A percentile compares a stretch with the other conserved stretches of the same genome.
Evolutionary conservation across 2,329 filamentous ascomycete species (phyloP).

Genomic region (Cercospora brassicicola): DNA sequence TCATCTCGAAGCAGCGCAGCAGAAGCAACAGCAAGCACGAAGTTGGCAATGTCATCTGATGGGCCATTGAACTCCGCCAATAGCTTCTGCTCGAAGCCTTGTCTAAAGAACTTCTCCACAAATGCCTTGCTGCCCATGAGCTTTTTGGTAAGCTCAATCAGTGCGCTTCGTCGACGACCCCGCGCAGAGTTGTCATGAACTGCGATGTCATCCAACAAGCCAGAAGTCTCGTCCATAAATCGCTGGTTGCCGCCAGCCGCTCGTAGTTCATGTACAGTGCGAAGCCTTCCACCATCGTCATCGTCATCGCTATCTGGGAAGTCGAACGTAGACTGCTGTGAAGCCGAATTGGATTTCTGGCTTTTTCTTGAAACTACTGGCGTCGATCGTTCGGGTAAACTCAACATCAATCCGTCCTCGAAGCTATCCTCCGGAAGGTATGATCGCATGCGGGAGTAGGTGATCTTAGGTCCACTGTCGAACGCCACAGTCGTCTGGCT

Average conservation of each 20-base stretch:
- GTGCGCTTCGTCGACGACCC: constrained; percentile 53
- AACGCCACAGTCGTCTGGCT: constrained; percentile 15
- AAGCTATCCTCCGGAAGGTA: constrained; percentile 57
- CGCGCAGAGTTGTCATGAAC: constrained; percentile 45
- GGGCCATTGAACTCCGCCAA: constrained; percentile 58
- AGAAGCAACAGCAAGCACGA: constrained; percentile 64
- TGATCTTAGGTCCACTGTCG: constrained; percentile 49
- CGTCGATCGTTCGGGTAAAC: constrained; percentile 30
- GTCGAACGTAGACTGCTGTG: constrained; percentile 36
- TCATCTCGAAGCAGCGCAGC: constrained; percentile 62
- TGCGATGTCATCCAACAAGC: constrained; percentile 60
- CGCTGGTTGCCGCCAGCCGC: constrained; percentile 59
- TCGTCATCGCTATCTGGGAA: constrained; percentile 51
- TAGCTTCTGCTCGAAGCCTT: constrained; percentile 68
- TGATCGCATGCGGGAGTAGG: constrained; percentile 59
- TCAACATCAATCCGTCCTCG: constrained; percentile 40
- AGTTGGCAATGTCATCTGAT: constrained; percentile 54
- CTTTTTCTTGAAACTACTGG: constrained; percentile 14
- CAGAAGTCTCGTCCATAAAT: constrained; percentile 57
- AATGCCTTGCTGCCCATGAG: constrained; percentile 60
- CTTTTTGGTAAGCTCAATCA: constrained; percentile 58
- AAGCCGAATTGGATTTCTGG: constrained; percentile 17
- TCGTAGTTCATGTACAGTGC: constrained; percentile 63
- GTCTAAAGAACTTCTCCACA: constrained; percentile 69
- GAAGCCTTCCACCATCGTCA: constrained; percentile 46